phyloP scores from a whole-genome alignment of 78 protist species.

The Tieghemostelium lacteum region DNA sequence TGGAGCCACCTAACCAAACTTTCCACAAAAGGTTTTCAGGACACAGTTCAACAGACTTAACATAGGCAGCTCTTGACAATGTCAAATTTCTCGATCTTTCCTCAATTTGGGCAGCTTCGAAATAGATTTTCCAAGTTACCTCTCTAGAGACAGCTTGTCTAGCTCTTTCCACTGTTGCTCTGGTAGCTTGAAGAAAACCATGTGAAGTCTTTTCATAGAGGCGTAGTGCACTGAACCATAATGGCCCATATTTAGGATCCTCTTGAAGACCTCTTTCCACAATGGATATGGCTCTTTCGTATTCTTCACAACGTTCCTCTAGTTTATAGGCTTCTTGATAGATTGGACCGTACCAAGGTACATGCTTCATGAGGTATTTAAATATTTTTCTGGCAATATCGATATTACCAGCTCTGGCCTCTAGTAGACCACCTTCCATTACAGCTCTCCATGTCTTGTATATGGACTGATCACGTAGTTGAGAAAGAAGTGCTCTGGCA shows the following conservation, averaged over 20 bases:
- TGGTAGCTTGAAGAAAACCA: constrained; percentile 45
- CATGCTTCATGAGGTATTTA: constrained; percentile 88
- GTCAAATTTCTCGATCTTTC: constrained; percentile 84
- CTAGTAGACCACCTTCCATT: constrained; percentile 94
- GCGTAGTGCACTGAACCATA: constrained; percentile 88
- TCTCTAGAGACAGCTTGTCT: constrained; percentile 85
- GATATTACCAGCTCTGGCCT: constrained; percentile 89
- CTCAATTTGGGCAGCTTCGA: constrained; percentile 93
- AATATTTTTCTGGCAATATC: constrained; percentile 87
- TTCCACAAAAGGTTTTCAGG: constrained; percentile 91
- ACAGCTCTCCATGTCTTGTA: constrained; percentile 91
- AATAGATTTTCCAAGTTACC: constrained; percentile 94
- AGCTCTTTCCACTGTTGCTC: constrained; percentile 81
- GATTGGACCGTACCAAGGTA: constrained; percentile 93
- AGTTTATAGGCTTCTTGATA: constrained; percentile 91
- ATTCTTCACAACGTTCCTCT: constrained; percentile 84
- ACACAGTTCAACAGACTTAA: constrained; percentile 79
- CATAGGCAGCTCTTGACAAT: constrained; percentile 82
- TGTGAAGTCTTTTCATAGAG: constrained; percentile 81
- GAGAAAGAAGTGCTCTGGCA: constrained; percentile 84
- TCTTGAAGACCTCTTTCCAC: constrained; percentile 83
- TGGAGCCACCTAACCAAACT: constrained; percentile 92
- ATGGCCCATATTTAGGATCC: constrained; percentile 91
- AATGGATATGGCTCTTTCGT: constrained; percentile 84
- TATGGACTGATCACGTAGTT: constrained; percentile 69